Evolutionary conservation across 345 rosid species (phyloP).

Genomic region (Salix viminalis): DNA sequence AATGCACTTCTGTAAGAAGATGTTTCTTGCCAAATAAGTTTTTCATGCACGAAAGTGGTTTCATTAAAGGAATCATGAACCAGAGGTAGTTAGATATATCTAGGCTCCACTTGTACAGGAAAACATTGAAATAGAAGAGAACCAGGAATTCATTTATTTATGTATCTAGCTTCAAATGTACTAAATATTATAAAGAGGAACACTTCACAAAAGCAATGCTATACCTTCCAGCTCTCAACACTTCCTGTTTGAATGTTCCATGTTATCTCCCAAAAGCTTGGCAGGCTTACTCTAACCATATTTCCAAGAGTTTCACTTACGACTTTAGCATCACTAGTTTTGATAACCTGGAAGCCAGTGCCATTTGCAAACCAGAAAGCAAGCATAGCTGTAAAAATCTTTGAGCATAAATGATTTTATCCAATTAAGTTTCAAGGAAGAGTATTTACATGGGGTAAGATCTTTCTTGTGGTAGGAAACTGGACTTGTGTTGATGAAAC

Average conservation of each 20-base stretch:
- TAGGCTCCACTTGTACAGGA: background rate
- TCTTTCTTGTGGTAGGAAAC: slow-evolving; percentile 56
- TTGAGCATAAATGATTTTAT: background rate
- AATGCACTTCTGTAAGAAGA: background rate
- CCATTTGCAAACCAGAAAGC: slow-evolving; percentile 6
- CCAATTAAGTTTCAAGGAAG: background rate
- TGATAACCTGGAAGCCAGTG: slow-evolving; percentile 46
- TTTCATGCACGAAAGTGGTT: background rate
- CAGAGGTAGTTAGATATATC: background rate
- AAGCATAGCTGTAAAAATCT: background rate
- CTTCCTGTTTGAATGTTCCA: slow-evolving; percentile 54
- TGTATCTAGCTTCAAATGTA: background rate
- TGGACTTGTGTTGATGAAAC: slow-evolving; percentile 74
- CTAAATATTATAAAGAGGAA: background rate
- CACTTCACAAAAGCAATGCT: slow-evolving; percentile 10
- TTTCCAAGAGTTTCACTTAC: slow-evolving; percentile 51
- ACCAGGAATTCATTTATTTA: background rate
- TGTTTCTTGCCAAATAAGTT: background rate
- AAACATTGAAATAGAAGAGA: background rate
- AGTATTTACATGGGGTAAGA: slow-evolving; percentile 55
- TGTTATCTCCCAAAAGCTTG: slow-evolving; percentile 65
- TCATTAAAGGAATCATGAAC: background rate
- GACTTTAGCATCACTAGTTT: slow-evolving; percentile 37
- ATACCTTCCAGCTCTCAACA: slow-evolving; percentile 85
- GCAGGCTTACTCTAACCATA: slow-evolving; percentile 46